These are phyloP conservation scores for Aspergillus sp. DNA, from an alignment of 2,329 filamentous ascomycete genomes.

Conservation along the genomic window DNA sequence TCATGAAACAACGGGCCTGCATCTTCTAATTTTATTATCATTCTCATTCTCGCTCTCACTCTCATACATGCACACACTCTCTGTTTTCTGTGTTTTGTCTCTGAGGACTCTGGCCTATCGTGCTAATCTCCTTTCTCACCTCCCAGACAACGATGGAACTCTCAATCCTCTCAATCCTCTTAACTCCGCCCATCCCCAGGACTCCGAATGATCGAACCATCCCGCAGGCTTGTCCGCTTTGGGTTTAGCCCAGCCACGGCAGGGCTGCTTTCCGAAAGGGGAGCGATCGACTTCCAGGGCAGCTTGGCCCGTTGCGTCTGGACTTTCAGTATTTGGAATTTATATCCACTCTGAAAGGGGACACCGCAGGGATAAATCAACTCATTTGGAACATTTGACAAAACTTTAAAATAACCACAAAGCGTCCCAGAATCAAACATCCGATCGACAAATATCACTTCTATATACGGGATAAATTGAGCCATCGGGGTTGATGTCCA, in stretches of 20 bases:
- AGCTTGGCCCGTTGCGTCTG: not conserved
- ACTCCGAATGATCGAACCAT: not conserved
- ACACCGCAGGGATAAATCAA: not conserved
- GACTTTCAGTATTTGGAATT: not conserved
- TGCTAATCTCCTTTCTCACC: not conserved
- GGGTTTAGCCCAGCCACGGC: slow-evolving; percentile 1
- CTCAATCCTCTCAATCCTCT: not conserved
- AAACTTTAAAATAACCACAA: not conserved
- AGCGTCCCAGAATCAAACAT: not conserved
- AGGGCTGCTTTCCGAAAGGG: slow-evolving; percentile 11
- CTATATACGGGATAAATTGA: slow-evolving; percentile 5
- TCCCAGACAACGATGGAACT: too few species aligned
- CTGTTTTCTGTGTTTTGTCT: not conserved
- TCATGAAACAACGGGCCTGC: not conserved
- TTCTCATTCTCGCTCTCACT: not conserved
- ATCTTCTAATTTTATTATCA: not conserved
- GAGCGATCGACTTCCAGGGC: not conserved
- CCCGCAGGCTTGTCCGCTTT: not conserved
- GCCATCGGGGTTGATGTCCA: not conserved
- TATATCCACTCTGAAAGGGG: not conserved
- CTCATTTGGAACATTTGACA: not conserved
- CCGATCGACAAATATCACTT: slow-evolving; percentile 6
- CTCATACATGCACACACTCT: not conserved
- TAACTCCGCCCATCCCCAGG: not conserved
- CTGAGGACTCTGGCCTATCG: not conserved